Evolutionary conservation across 2,329 filamentous ascomycete species (phyloP).

Genomic region (Calonectria naviculata): DNA sequence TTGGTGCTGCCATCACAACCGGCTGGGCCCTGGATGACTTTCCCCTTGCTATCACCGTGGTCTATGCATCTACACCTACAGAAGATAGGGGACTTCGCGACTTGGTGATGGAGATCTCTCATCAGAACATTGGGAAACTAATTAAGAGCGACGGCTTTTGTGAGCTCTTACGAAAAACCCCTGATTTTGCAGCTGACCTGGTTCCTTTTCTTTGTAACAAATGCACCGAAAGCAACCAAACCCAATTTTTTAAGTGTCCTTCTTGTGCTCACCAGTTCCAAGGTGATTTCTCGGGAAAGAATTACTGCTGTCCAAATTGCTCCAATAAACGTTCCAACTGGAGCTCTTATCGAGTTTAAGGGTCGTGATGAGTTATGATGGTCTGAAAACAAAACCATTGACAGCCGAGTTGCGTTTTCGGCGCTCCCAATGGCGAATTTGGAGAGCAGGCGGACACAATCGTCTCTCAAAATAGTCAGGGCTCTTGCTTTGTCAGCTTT

Average conservation of each 20-base stretch:
- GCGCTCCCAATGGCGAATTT: too few species aligned
- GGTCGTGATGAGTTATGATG: too few species aligned
- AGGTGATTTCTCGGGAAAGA: background rate
- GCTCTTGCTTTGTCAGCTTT: too few species aligned
- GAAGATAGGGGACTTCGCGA: slow-evolving; percentile 25
- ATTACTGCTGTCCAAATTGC: background rate
- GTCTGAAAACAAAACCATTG: background rate
- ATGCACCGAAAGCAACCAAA: background rate
- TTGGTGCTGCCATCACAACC: slow-evolving; percentile 4
- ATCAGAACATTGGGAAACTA: slow-evolving; percentile 13
- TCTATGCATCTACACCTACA: slow-evolving; percentile 14
- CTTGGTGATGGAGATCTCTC: slow-evolving; percentile 15
- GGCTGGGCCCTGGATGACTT: slow-evolving; percentile 27
- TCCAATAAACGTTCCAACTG: background rate
- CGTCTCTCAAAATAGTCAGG: too few species aligned
- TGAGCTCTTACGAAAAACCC: slow-evolving; percentile 15
- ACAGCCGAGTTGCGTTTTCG: too few species aligned
- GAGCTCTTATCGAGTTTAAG: background rate
- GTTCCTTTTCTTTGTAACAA: slow-evolving; percentile 10
- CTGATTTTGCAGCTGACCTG: slow-evolving; percentile 24
- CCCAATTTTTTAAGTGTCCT: background rate
- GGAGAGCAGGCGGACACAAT: too few species aligned
- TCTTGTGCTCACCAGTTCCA: background rate
- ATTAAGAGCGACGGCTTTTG: slow-evolving; percentile 13
- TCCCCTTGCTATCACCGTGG: slow-evolving; percentile 17